A percentile compares a stretch with the other conserved stretches of the same genome.
phyloP scores from a whole-genome alignment of 345 rosid genomes.

The Eucalyptus rudis region DNA sequence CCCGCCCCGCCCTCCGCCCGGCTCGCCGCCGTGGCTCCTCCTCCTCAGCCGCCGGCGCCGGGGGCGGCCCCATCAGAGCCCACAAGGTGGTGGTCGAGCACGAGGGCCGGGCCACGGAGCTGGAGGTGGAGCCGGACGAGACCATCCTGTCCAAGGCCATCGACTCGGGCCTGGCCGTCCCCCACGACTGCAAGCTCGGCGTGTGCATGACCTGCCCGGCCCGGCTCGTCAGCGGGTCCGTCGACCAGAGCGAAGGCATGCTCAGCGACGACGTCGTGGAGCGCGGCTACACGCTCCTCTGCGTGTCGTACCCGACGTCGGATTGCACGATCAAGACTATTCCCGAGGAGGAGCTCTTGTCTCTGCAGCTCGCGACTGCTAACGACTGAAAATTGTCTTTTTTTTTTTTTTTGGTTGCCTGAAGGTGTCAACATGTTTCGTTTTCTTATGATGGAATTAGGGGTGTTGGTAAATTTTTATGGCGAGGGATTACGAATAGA shows the following conservation, averaged over 20 bases:
- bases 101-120: slow-evolving; percentile 49
- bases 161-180: slow-evolving; percentile 60
- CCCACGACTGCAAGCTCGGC: slow-evolving; percentile 91
- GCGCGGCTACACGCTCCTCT: slow-evolving; percentile 70
- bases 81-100: slow-evolving; percentile 73
- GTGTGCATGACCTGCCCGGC: slow-evolving; percentile 99
- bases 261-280: slow-evolving; percentile 95
- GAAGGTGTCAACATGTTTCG: not conserved
- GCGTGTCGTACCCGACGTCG: slow-evolving; percentile 71
- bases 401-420: not conserved
- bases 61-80: not conserved
- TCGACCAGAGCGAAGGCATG: slow-evolving; percentile 97
- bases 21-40: not conserved
- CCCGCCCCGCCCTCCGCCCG: not conserved
- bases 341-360: slow-evolving; percentile 83
- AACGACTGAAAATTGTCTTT: slow-evolving; percentile 28
- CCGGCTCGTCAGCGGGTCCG: slow-evolving; percentile 45
- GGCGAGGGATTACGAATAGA: not conserved
- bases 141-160: slow-evolving; percentile 72
- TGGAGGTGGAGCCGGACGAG: slow-evolving; percentile 83
- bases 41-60: not conserved
- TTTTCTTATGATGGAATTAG: not conserved
- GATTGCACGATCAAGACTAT: slow-evolving; percentile 78
- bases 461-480: not conserved
- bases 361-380: slow-evolving; percentile 80